phyloP scores from a whole-genome alignment of 345 rosid species.

The Orychophragmus violaceus region DNA sequence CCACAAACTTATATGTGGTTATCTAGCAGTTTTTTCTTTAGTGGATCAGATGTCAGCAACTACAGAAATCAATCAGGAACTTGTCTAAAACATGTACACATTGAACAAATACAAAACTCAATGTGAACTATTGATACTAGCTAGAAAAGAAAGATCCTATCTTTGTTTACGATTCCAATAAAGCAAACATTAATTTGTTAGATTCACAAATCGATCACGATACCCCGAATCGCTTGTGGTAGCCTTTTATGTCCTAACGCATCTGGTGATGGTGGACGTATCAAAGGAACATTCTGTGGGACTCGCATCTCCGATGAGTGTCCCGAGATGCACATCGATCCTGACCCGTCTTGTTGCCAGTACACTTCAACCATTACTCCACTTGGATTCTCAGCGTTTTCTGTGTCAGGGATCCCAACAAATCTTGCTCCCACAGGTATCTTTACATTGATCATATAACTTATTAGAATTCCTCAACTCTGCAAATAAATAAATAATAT shows the following conservation, averaged over 20 bases:
- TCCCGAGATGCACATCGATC: constrained; percentile 71
- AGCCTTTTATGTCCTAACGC: constrained; percentile 17
- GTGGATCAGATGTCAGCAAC: not conserved
- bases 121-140: not conserved
- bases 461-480: not conserved
- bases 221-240: constrained; percentile 11
- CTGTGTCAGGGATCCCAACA: constrained; percentile 70
- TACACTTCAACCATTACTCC: constrained; percentile 85
- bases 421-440: constrained; percentile 78
- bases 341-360: constrained; percentile 81
- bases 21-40: too few relatives aligned
- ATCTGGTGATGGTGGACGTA: constrained; percentile 20
- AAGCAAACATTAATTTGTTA: not conserved
- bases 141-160: not conserved
- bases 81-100: not conserved
- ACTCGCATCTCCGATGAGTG: constrained; percentile 48
- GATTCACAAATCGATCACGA: constrained; percentile 25
- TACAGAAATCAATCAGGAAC: not conserved
- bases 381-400: constrained; percentile 47
- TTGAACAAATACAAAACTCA: not conserved
- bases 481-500: not conserved
- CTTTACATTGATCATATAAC: constrained; percentile 26
- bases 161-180: not conserved
- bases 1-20: too few relatives aligned
- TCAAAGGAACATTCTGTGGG: constrained; percentile 8